Evolutionary conservation across 129 eudicot genomes (phyloP).

Genomic region (Scalesia atractyloides): DNA sequence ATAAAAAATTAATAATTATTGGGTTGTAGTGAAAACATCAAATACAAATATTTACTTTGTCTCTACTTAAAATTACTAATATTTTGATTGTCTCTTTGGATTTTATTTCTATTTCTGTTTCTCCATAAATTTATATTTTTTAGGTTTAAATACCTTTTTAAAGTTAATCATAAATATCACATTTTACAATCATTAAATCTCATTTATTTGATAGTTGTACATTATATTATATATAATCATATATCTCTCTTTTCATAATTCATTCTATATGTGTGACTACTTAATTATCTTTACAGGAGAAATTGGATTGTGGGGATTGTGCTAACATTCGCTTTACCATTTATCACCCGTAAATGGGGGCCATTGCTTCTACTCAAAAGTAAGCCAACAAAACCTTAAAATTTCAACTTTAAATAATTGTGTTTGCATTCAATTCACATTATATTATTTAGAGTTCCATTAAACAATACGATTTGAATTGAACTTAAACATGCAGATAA

Average conservation of each 20-base stretch:
- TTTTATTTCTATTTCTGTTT: no score
- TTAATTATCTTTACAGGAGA: conserved; percentile 34
- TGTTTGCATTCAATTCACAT: neutral
- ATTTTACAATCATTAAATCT: no score
- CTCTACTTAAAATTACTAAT: no score
- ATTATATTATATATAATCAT: neutral
- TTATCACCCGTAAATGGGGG: conserved; percentile 52
- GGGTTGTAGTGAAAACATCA: no score
- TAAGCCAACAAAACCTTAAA: conserved; percentile 19
- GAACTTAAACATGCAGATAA: conserved; percentile 5
- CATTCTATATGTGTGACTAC: neutral
- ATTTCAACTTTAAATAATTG: neutral
- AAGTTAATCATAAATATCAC: no score
- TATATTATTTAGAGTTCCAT: neutral
- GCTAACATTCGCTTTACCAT: conserved; percentile 44
- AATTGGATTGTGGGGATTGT: conserved; percentile 45
- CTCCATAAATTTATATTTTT: no score
- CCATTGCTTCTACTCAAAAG: conserved; percentile 41
- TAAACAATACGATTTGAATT: neutral
- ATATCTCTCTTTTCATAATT: neutral
- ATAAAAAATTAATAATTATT: no score
- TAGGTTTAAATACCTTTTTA: no score
- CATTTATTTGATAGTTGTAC: neutral
- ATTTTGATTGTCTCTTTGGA: no score
- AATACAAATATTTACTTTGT: no score